Conservation (phyloP, 139 green algal genomes). For the Nannochloris sp. region DNA sequence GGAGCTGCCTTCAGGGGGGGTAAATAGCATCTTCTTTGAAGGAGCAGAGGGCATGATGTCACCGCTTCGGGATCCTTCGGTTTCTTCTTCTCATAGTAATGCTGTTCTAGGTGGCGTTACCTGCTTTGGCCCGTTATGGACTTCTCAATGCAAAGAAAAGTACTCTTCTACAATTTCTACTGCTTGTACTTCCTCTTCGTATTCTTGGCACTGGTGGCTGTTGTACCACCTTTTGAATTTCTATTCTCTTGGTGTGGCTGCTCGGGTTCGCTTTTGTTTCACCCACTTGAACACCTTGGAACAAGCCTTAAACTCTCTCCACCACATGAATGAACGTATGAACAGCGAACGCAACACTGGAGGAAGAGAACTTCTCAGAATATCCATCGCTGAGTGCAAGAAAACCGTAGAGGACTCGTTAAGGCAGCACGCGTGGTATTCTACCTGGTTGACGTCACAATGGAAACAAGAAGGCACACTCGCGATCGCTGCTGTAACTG, state of each 20-base stretch:
- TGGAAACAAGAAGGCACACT: conserved; percentile 28
- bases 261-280: conserved; percentile 19
- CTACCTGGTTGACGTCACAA: conserved; percentile 29
- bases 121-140: no score
- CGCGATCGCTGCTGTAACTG: not conserved
- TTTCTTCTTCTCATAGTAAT: no score
- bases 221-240: conserved; percentile 57
- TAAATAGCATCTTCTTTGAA: not conserved
- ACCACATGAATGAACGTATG: conserved; percentile 1
- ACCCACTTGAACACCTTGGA: conserved; percentile 28
- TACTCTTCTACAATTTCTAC: not conserved
- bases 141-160: no score
- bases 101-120: no score
- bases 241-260: conserved; percentile 58
- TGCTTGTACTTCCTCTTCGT: not conserved
- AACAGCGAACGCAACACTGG: not conserved
- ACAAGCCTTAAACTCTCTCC: conserved; percentile 13
- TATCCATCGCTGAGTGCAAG: conserved; percentile 17
- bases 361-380: not conserved
- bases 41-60: not conserved
- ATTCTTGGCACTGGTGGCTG: conserved; percentile 32
- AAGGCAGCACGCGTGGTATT: conserved; percentile 39
- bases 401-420: conserved; percentile 33
- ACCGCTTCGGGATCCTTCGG: not conserved
- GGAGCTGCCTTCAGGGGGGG: not conserved